Base-by-base conservation (phyloP, 345 rosid genomes). In the Salix udensis region DNA sequence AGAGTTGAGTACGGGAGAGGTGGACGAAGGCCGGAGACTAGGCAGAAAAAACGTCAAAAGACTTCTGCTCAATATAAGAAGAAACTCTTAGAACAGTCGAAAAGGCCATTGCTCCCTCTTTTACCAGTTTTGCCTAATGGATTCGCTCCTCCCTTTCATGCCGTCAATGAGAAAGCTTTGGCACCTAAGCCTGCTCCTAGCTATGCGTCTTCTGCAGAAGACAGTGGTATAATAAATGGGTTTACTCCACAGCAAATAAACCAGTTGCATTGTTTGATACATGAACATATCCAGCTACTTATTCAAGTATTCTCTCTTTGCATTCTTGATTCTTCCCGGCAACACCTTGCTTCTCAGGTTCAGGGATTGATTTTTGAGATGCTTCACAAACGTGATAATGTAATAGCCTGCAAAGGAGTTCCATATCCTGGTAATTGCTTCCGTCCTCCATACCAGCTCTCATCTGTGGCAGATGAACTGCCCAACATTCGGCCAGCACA, bases 261-360 rank as follows among this genome's bases (percentile, higher is more conserved):
- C 42, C 94, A 92, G 82, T 79, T 96, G 88, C 82, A 89, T 82
- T 89, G 87, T 87, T 83, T 93, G 85, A 85, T 92, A 74, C 87
- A 89, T 65, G 99, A 96, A 72, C 99, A 93, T 80, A 85, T 88
- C 53, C 97, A 96, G 75, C 98, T 96, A 80, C 96, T 92, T 77
- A 84, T 96, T 86, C 97, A 96, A 85, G 86, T 90, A 69, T 87
- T 86, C 85, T 92, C 98, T 77, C 91, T 96, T 67, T 89, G 91
- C 74, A 81, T 83, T 74, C 87, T 89, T 71, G 97, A 96, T 87
- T 85, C 87, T 80, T 88, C 96, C 65, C 87, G 91, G 74, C 90
- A 91, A 76, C 80, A 85, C 26, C 82, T 89, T 83, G 94, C 91
- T 46, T 79, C 90, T 36, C 97, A 88, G 81, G 83, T 91, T 74